Evolutionary conservation across 768 basidiomycete species (phyloP).

Genomic region (Suillus decipiens): DNA sequence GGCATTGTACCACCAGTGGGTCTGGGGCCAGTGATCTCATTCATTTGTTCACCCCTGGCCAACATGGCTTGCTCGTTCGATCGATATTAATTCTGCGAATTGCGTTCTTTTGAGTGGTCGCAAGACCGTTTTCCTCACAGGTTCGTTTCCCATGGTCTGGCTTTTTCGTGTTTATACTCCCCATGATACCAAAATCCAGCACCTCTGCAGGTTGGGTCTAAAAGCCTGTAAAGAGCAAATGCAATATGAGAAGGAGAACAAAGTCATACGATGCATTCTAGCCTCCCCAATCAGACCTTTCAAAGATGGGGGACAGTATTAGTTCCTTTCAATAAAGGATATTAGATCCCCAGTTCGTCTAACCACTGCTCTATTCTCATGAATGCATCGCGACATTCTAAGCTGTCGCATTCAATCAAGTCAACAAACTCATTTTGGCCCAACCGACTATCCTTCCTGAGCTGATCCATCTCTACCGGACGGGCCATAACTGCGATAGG

Average conservation of each 20-base stretch:
- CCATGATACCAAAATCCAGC: not conserved
- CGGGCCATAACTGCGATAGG: constrained; percentile 55
- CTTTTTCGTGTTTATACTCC: not conserved
- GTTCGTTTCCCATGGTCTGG: not conserved
- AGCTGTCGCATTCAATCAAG: constrained; percentile 33
- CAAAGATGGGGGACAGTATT: not conserved
- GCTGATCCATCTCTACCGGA: constrained; percentile 32
- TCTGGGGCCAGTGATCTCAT: not conserved
- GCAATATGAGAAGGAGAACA: constrained; percentile 1
- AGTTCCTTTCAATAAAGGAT: not conserved
- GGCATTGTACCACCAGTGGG: not conserved
- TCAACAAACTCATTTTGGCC: constrained; percentile 43
- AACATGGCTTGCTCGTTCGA: not conserved
- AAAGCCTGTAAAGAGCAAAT: not conserved
- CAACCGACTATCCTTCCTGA: constrained; percentile 43
- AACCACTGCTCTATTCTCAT: constrained; percentile 52
- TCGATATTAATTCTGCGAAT: not conserved
- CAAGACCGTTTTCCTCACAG: not conserved
- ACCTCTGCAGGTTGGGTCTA: not conserved
- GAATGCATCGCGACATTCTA: constrained; percentile 42
- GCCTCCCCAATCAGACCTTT: not conserved
- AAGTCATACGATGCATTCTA: not conserved
- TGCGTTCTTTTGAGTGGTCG: not conserved
- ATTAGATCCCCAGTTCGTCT: constrained; percentile 53
- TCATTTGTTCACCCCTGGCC: not conserved